These are phyloP conservation scores for Tilletiopsis washingtonensis DNA, from an alignment of 1,284 basidiomycete genomes.

Conservation along the genomic window DNA sequence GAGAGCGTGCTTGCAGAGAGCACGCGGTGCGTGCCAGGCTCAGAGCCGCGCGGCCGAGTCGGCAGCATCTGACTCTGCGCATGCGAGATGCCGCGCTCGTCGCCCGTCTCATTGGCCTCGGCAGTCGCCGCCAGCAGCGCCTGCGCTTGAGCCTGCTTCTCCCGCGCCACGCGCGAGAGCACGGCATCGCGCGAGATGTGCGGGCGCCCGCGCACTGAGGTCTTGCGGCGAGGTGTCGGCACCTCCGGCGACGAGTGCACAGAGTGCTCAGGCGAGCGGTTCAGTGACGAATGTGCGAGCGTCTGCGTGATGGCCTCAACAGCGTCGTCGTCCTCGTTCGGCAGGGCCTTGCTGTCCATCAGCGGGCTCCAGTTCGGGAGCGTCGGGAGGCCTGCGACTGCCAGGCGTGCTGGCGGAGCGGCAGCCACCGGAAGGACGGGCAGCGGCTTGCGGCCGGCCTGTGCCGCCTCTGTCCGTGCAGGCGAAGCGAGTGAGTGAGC, in stretches of 20 bases:
- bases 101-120: not conserved
- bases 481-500: no score
- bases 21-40: no score
- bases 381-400: conserved; percentile 16
- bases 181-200: conserved; percentile 44
- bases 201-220: conserved; percentile 19
- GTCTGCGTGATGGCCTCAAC: conserved; percentile 1
- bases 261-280: no score
- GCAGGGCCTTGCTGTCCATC: conserved; percentile 9
- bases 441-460: no score
- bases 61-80: no score
- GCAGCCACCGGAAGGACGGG: no score
- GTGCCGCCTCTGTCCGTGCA: no score
- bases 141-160: conserved; percentile 12
- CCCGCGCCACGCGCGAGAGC: conserved; percentile 33
- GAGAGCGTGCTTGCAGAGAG: no score
- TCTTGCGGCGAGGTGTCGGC: not conserved
- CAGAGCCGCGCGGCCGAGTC: no score
- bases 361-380: conserved; percentile 42
- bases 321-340: not conserved
- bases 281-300: no score
- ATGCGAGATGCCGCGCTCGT: not conserved
- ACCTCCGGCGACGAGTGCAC: not conserved
- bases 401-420: no score
- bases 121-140: not conserved